A percentile compares a stretch with the other conserved stretches of the same genome.
phyloP scores from a whole-genome alignment of 331 rosid genomes.

The Prunus yedoensis region DNA sequence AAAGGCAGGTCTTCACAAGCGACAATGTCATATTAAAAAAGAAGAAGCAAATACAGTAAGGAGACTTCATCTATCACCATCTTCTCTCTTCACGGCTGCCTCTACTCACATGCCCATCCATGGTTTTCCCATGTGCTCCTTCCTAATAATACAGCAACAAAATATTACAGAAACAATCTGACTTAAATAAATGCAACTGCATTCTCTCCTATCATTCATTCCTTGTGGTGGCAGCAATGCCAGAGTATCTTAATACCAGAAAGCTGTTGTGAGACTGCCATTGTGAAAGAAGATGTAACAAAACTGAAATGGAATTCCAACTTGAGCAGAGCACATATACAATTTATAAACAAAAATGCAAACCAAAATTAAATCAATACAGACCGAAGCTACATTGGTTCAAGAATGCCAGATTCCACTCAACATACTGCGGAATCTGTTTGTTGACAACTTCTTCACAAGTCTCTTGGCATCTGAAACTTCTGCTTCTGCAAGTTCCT shows the following conservation, averaged over 20 bases:
- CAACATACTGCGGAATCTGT: conserved; percentile 70
- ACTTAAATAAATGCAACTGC: conserved; percentile 35
- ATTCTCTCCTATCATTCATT: conserved; percentile 18
- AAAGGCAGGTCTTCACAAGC: background rate
- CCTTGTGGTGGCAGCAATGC: conserved; percentile 16
- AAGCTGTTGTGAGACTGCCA: conserved; percentile 23
- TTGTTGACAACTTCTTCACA: conserved; percentile 68
- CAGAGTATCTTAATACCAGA: conserved; percentile 12
- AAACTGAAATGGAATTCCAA: conserved; percentile 22
- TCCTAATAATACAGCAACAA: conserved; percentile 12
- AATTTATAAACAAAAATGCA: conserved; percentile 28
- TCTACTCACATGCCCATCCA: conserved; percentile 44
- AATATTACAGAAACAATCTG: conserved; percentile 8
- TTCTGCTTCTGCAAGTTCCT: conserved; percentile 82
- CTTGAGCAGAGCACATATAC: conserved; percentile 37
- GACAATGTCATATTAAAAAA: conserved; percentile 22
- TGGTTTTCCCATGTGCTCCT: conserved; percentile 43
- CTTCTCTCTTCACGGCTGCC: conserved; percentile 31
- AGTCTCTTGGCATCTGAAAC: conserved; percentile 86
- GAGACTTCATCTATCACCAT: conserved; percentile 57
- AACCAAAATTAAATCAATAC: conserved; percentile 13
- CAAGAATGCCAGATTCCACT: conserved; percentile 82
- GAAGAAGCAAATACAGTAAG: conserved; percentile 38
- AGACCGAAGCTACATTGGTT: conserved; percentile 27
- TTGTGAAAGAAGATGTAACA: background rate